These are phyloP conservation scores for Thielaviopsis euricoi DNA, from an alignment of 2,329 filamentous ascomycete species.

Conservation along the genomic window DNA sequence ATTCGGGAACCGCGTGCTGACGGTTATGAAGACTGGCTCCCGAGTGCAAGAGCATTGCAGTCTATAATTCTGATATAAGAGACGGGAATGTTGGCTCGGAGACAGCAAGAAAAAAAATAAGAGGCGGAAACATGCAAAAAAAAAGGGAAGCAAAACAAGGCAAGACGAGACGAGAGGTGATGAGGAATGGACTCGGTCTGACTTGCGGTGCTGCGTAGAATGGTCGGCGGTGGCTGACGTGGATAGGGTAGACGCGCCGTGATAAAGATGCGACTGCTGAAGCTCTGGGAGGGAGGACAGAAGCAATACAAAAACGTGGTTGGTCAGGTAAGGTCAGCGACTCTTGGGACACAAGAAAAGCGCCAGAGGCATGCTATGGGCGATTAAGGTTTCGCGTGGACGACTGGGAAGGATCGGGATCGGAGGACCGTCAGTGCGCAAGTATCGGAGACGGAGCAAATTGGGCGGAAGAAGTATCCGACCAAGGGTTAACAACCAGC, in stretches of 20 bases:
- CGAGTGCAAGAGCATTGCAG: slow-evolving; percentile 39
- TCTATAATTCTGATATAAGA: neutral
- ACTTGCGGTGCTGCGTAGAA: neutral
- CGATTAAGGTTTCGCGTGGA: neutral
- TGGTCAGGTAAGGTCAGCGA: neutral
- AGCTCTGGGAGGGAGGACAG: neutral
- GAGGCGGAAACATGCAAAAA: neutral
- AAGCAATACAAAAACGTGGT: neutral
- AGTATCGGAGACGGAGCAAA: neutral
- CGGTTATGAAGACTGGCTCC: slow-evolving; percentile 44
- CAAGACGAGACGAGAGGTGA: no score
- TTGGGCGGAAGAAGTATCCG: neutral
- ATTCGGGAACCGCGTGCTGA: slow-evolving; percentile 24
- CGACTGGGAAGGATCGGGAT: neutral
- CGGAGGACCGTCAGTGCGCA: neutral
- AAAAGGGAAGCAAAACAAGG: neutral
- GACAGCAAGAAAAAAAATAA: no score
- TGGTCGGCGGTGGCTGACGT: neutral
- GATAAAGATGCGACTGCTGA: neutral
- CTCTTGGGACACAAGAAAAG: neutral
- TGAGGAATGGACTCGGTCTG: neutral
- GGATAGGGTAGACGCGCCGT: neutral
- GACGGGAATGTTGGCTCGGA: neutral
- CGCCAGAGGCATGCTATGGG: neutral
- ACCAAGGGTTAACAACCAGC: neutral